Conservation (phyloP, 169 alveolate species). For the Plasmodium adleri region DNA sequence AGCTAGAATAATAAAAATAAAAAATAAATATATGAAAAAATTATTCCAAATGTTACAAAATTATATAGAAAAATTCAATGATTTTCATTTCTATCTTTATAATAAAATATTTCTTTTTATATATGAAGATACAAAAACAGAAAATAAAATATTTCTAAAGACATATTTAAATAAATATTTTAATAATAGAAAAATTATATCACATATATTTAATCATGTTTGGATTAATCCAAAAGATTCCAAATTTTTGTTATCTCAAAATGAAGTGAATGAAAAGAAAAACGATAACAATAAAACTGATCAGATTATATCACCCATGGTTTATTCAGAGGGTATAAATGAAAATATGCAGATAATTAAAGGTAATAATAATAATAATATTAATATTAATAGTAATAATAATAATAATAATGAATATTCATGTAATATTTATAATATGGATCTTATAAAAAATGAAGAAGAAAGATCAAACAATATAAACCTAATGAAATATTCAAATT, state of each 20-base stretch:
- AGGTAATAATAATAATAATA: background rate
- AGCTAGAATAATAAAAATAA: slow-evolving; percentile 29
- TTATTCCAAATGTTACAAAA: slow-evolving; percentile 23
- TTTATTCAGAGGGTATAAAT: background rate
- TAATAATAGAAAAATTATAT: slow-evolving; percentile 33
- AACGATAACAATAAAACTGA: background rate
- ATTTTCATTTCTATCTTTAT: slow-evolving; percentile 20
- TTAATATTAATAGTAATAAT: background rate
- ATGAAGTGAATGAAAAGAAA: background rate
- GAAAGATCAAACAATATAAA: no score
- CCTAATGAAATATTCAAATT: background rate
- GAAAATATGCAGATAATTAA: background rate
- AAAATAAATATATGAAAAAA: slow-evolving; percentile 5
- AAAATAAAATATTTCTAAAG: slow-evolving; percentile 25
- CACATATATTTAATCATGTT: slow-evolving; percentile 24
- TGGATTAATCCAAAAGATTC: background rate
- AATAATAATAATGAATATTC: no score
- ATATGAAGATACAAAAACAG: slow-evolving; percentile 44
- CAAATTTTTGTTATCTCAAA: background rate
- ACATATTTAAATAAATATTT: slow-evolving; percentile 24
- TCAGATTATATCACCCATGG: background rate
- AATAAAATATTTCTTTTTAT: slow-evolving; percentile 41
- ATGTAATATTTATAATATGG: no score
- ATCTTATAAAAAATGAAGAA: no score
- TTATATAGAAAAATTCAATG: slow-evolving; percentile 16